A percentile compares a stretch with the other conserved stretches of the same genome.
Evolutionary conservation across 2,329 filamentous ascomycete genomes (phyloP).

Genomic region (Neoscytalidium dimidiatum): DNA sequence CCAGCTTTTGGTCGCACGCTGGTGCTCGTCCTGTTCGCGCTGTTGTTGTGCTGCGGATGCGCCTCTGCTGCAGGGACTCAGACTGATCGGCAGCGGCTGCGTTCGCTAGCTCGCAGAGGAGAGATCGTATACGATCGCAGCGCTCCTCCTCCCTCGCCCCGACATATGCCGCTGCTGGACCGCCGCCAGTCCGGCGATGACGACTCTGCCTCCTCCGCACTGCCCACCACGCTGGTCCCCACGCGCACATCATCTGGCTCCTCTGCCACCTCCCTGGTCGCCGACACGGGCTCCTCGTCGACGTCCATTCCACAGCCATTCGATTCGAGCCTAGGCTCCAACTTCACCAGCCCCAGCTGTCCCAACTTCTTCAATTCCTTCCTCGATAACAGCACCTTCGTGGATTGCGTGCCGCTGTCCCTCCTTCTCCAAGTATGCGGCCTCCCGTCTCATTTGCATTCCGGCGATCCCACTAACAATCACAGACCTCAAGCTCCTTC

Average conservation of each 20-base stretch:
- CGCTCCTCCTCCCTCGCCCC: not conserved
- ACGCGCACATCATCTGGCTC: conserved; percentile 4
- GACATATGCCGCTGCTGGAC: conserved; percentile 18
- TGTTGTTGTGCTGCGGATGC: conserved; percentile 16
- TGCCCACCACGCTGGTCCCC: conserved; percentile 14
- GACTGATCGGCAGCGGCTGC: conserved; percentile 14
- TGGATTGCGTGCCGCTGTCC: conserved; percentile 78
- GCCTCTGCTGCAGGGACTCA: conserved; percentile 18
- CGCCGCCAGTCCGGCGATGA: conserved; percentile 8
- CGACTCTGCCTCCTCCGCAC: conserved; percentile 7
- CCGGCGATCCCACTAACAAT: conserved; percentile 21
- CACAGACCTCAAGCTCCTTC: conserved; percentile 77
- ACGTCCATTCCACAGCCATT: conserved; percentile 44
- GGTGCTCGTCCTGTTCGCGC: conserved; percentile 11
- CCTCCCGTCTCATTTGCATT: not conserved
- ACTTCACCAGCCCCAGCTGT: conserved; percentile 58
- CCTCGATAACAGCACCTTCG: conserved; percentile 66
- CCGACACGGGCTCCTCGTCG: not conserved
- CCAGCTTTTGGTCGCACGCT: not conserved
- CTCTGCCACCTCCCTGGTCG: conserved; percentile 19
- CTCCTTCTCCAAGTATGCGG: conserved; percentile 72
- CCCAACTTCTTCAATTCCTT: conserved; percentile 69
- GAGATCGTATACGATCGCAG: conserved; percentile 18
- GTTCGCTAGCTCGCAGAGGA: conserved; percentile 15
- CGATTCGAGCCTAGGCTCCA: conserved; percentile 52